Conservation (phyloP, 2,329 filamentous ascomycete species). For the Pyrenochaeta sp. region DNA sequence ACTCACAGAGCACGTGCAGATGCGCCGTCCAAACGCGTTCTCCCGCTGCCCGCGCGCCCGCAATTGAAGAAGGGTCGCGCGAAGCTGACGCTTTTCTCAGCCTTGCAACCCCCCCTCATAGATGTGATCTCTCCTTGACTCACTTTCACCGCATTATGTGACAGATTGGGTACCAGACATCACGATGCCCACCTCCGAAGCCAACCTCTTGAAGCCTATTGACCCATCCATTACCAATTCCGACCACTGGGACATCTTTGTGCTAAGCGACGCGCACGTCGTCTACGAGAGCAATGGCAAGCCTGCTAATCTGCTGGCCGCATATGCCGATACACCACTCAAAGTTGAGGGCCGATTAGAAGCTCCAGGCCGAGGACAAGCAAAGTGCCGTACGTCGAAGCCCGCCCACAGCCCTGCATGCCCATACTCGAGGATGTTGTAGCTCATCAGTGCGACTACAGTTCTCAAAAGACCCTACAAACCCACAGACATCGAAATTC, state of each 20-base stretch:
- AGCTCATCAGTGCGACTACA: conserved; percentile 23
- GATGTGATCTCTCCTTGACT: no score
- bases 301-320: conserved; percentile 68
- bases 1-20: conserved; percentile 6
- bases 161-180: not conserved
- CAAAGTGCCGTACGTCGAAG: conserved; percentile 37
- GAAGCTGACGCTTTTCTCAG: not conserved
- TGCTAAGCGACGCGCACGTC: conserved; percentile 69
- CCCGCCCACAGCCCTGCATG: not conserved
- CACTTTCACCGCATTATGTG: conserved; percentile 11
- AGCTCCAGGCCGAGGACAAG: conserved; percentile 31
- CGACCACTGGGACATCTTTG: conserved; percentile 69
- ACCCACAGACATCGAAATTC: conserved; percentile 61
- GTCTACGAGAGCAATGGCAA: conserved; percentile 61
- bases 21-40: conserved; percentile 11
- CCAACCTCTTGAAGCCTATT: conserved; percentile 52
- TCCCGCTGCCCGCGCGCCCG: conserved; percentile 8
- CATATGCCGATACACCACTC: conserved; percentile 68
- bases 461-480: conserved; percentile 45
- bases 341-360: conserved; percentile 68
- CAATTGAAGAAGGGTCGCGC: not conserved
- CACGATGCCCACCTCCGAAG: conserved; percentile 42
- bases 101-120: not conserved
- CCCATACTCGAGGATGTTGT: not conserved
- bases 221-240: conserved; percentile 50